Conservation (phyloP, 768 basidiomycete genomes). For the Harrya chromipes region DNA sequence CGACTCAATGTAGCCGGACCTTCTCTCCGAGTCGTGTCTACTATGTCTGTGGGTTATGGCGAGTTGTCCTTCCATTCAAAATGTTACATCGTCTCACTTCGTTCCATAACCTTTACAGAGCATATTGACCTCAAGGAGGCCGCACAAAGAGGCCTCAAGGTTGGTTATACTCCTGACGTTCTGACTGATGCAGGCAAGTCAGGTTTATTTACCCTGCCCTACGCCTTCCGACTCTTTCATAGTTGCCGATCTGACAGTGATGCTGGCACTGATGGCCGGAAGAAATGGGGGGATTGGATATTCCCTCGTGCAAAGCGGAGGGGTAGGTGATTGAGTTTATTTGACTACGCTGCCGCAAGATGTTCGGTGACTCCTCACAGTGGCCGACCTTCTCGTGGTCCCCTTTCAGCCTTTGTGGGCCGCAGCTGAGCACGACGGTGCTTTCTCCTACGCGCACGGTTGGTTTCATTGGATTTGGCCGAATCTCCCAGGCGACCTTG, state of each 20-base stretch:
- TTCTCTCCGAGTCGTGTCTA: conserved; percentile 77
- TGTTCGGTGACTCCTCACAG: conserved; percentile 33
- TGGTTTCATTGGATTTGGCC: conserved; percentile 93
- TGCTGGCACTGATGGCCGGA: conserved; percentile 92
- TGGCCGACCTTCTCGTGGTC: conserved; percentile 82
- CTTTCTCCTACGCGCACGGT: conserved; percentile 58
- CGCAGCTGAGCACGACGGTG: conserved; percentile 60
- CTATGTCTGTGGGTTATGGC: conserved; percentile 92
- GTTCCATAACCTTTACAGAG: conserved; percentile 45
- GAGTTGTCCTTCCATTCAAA: background rate
- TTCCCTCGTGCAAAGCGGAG: conserved; percentile 62
- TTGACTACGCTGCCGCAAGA: background rate
- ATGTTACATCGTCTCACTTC: background rate
- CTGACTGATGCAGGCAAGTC: conserved; percentile 81
- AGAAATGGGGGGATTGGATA: conserved; percentile 71
- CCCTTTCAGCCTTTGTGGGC: conserved; percentile 84
- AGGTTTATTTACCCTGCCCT: background rate
- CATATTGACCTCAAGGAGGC: conserved; percentile 69
- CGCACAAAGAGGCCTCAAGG: conserved; percentile 55
- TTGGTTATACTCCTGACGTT: conserved; percentile 94
- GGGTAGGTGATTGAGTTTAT: conserved; percentile 41
- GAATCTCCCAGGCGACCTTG: conserved; percentile 86
- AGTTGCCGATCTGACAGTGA: conserved; percentile 89
- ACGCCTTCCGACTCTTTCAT: background rate
- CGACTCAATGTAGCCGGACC: conserved; percentile 61